Conservation (phyloP, 106 monocot species). For the Allium cepa region DNA sequence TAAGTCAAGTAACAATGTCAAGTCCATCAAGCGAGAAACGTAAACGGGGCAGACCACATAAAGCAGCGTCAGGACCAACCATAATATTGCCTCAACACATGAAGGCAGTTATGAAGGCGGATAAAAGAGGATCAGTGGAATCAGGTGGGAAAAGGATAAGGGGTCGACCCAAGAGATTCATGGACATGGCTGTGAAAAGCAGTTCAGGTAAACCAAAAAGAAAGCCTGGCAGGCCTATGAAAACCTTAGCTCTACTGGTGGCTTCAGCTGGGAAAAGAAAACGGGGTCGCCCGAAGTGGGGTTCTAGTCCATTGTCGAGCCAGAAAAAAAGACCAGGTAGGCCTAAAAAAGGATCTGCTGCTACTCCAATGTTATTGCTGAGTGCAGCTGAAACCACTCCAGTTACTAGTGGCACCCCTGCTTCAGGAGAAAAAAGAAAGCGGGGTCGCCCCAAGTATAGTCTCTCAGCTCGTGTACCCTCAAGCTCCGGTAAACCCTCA, state of each 20-base stretch:
- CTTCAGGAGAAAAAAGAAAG: not conserved
- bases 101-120: not conserved
- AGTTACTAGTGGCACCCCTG: not conserved
- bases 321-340: slow-evolving; percentile 1
- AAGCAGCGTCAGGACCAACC: not conserved
- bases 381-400: not conserved
- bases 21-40: not conserved
- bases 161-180: not conserved
- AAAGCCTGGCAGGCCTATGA: slow-evolving; percentile 5
- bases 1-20: not conserved
- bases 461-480: not conserved
- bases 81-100: not conserved
- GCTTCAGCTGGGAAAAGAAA: slow-evolving; percentile 1
- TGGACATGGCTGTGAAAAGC: not conserved
- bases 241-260: not conserved
- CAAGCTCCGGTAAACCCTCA: too few species aligned
- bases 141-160: not conserved
- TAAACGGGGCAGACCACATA: not conserved
- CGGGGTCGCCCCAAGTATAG: not conserved
- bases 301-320: too few species aligned
- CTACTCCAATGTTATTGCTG: not conserved
- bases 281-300: slow-evolving; percentile 1
- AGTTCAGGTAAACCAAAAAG: not conserved
- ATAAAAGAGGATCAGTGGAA: too few species aligned
- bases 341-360: not conserved